Evolutionary conservation across 176 grass and related monocot species (phyloP).

Genomic region (Phoenix dactylifera): DNA sequence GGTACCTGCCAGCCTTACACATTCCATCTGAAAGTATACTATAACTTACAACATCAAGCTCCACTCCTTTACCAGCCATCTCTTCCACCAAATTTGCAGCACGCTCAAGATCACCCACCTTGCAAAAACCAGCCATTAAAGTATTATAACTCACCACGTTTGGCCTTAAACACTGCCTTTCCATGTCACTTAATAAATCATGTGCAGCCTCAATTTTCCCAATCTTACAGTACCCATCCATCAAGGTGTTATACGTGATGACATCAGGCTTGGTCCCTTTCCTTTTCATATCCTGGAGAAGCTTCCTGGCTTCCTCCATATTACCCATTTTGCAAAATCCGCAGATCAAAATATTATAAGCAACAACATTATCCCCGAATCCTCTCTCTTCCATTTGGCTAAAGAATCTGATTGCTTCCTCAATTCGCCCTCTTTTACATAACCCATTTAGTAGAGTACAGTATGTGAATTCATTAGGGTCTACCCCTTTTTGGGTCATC

Average conservation of each 20-base stretch:
- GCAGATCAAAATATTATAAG: slow-evolving; percentile 26
- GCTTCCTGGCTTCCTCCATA: slow-evolving; percentile 21
- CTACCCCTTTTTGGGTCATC: slow-evolving; percentile 4
- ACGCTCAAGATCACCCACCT: slow-evolving; percentile 19
- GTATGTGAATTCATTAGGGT: slow-evolving; percentile 18
- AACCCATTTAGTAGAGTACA: slow-evolving; percentile 15
- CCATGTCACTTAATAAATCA: slow-evolving; percentile 18
- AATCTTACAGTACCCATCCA: slow-evolving; percentile 34
- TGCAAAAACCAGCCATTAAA: slow-evolving; percentile 20
- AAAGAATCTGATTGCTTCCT: slow-evolving; percentile 13
- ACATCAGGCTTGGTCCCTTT: slow-evolving; percentile 19
- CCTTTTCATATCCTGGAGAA: slow-evolving; percentile 8
- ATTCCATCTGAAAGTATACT: slow-evolving; percentile 22
- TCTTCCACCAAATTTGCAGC: slow-evolving; percentile 24
- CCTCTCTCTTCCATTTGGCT: neutral
- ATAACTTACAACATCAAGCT: slow-evolving; percentile 16
- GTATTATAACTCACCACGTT: slow-evolving; percentile 26
- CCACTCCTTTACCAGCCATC: slow-evolving; percentile 23
- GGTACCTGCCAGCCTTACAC: slow-evolving; percentile 3
- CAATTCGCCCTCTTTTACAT: slow-evolving; percentile 13
- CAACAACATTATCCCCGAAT: slow-evolving; percentile 9
- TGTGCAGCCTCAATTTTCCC: slow-evolving; percentile 16
- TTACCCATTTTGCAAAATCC: slow-evolving; percentile 28
- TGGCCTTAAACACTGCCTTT: slow-evolving; percentile 8
- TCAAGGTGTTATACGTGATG: slow-evolving; percentile 23